Percentiles rank a stretch among this genome's conserved stretches.
Evolutionary conservation across 805 yeast genomes (phyloP).

Genomic region (Tetrapisispora phaffii): DNA sequence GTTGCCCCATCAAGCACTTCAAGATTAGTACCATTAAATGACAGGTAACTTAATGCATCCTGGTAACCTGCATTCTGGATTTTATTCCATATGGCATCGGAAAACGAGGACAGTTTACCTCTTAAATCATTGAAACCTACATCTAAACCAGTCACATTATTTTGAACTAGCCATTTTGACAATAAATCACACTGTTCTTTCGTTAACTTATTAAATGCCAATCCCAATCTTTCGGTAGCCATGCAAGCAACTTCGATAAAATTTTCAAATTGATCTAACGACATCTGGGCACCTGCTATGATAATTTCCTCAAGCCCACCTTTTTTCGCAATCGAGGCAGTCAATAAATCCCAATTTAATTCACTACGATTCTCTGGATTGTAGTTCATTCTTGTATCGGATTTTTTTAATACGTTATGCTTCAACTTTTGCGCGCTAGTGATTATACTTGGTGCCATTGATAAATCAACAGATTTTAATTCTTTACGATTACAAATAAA

Average conservation of each 20-base stretch:
- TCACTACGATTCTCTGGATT: constrained; percentile 43
- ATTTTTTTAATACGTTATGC: constrained; percentile 20
- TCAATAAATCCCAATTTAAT: constrained; percentile 74
- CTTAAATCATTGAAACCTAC: constrained; percentile 69
- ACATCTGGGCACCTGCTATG: constrained; percentile 72
- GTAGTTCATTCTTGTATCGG: constrained; percentile 31
- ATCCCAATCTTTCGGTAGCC: constrained; percentile 55
- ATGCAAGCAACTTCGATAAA: constrained; percentile 54
- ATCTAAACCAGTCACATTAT: constrained; percentile 58
- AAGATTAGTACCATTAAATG: constrained; percentile 59
- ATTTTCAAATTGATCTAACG: constrained; percentile 40
- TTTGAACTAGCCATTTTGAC: constrained; percentile 46
- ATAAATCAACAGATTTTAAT: constrained; percentile 52
- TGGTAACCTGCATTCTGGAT: constrained; percentile 17
- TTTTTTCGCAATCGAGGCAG: constrained; percentile 62
- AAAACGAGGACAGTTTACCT: constrained; percentile 27
- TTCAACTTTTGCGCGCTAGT: constrained; percentile 33
- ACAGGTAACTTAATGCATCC: constrained; percentile 37
- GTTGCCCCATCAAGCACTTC: constrained; percentile 38
- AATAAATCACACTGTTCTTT: constrained; percentile 47
- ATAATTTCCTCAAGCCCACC: constrained; percentile 76
- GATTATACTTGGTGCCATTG: constrained; percentile 36
- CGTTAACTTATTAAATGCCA: constrained; percentile 66
- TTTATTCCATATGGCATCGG: constrained; percentile 18
- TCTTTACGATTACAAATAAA: constrained; percentile 57